Conservation (phyloP, 1,139 yeast species). For the Suhomyces ambrosiae region DNA sequence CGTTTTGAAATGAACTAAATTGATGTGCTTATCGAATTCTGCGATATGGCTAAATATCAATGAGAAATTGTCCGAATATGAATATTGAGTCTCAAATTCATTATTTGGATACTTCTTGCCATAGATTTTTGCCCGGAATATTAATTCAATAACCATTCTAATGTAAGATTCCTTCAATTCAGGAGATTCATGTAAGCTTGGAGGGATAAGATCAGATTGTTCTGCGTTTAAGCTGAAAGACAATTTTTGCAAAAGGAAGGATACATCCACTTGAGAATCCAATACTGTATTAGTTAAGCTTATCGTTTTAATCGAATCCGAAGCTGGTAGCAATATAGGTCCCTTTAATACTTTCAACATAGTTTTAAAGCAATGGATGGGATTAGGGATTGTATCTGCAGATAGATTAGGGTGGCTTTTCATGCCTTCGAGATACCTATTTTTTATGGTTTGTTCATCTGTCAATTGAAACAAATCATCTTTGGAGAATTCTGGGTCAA, state of each 20-base stretch:
- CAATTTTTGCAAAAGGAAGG: constrained; percentile 49
- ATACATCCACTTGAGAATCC: constrained; percentile 57
- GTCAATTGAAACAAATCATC: constrained; percentile 30
- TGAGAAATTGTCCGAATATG: constrained; percentile 43
- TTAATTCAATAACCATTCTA: constrained; percentile 52
- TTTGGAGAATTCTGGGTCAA: constrained; percentile 31
- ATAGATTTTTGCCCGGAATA: constrained; percentile 43
- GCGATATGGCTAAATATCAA: constrained; percentile 37
- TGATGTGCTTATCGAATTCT: constrained; percentile 46
- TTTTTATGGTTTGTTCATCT: constrained; percentile 29
- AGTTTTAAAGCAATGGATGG: constrained; percentile 57
- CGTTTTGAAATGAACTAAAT: constrained; percentile 24
- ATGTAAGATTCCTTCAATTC: constrained; percentile 46
- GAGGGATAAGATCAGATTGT: constrained; percentile 58
- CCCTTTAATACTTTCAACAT: constrained; percentile 62
- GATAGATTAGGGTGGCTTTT: constrained; percentile 32
- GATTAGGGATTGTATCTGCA: constrained; percentile 45
- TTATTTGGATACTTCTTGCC: constrained; percentile 19
- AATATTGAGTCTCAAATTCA: constrained; percentile 40
- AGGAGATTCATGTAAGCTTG: constrained; percentile 39
- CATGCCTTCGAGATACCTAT: constrained; percentile 34
- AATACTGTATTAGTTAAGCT: constrained; percentile 50
- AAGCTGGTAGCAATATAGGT: constrained; percentile 50
- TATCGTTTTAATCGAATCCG: constrained; percentile 54
- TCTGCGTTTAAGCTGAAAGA: constrained; percentile 44